Evolutionary conservation across 2,329 filamentous ascomycete genomes (phyloP).

Genomic region (Orbilia javanica): DNA sequence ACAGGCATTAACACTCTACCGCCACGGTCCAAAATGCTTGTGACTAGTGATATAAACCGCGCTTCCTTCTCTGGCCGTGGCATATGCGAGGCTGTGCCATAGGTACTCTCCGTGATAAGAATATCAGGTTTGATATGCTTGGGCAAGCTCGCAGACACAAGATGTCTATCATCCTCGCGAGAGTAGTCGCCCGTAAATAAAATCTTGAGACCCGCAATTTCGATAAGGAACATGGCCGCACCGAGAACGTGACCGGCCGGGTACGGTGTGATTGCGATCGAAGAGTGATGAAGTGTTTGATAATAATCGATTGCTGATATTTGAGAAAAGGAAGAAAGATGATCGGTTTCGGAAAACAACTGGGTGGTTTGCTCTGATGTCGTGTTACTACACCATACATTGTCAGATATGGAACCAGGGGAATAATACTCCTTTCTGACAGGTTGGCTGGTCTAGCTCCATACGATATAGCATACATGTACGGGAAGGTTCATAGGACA

Average conservation of each 20-base stretch:
- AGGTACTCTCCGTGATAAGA: slow-evolving; percentile 96
- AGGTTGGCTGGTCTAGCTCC: slow-evolving; percentile 33
- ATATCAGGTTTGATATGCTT: slow-evolving; percentile 89
- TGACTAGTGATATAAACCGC: slow-evolving; percentile 94
- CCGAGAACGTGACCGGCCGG: slow-evolving; percentile 98
- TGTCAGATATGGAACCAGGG: slow-evolving; percentile 70
- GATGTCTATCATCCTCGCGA: slow-evolving; percentile 91
- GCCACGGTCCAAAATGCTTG: slow-evolving; percentile 87
- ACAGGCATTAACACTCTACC: slow-evolving; percentile 94
- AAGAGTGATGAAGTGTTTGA: slow-evolving; percentile 96
- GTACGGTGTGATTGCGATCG: slow-evolving; percentile 95
- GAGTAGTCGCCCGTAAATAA: slow-evolving; percentile 99
- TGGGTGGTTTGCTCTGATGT: slow-evolving; percentile 70
- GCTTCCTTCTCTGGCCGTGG: slow-evolving; percentile 91
- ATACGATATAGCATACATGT: slow-evolving; percentile 51
- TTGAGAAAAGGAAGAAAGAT: slow-evolving; percentile 89
- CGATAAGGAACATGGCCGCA: slow-evolving; percentile 97
- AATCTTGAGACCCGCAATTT: slow-evolving; percentile 95
- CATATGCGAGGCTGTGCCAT: slow-evolving; percentile 93
- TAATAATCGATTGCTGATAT: slow-evolving; percentile 99
- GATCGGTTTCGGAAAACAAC: slow-evolving; percentile 94
- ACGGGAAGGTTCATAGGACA: slow-evolving; percentile 34
- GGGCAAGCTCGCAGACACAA: slow-evolving; percentile 92
- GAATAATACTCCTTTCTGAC: slow-evolving; percentile 14
- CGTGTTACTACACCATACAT: slow-evolving; percentile 76